Percentiles rank a stretch among this genome's conserved stretches.
Conservation (phyloP, 768 basidiomycete species). For the Pleurotus ostreatus region DNA sequence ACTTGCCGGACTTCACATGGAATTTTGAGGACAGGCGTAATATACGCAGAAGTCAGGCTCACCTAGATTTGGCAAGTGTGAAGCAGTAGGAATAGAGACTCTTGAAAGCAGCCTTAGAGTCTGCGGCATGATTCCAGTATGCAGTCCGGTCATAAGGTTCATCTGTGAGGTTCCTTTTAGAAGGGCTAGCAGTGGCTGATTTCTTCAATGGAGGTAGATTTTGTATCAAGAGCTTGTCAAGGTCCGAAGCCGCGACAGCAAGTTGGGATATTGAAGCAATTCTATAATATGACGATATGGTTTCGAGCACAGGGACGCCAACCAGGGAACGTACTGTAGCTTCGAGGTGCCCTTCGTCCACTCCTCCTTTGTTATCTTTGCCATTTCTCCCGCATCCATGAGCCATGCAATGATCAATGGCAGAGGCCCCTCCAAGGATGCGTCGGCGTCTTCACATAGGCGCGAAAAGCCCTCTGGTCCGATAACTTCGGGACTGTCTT, state of each 20-base stretch:
- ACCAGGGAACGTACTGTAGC: slow-evolving; percentile 8
- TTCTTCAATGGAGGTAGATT: slow-evolving; percentile 40
- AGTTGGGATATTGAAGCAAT: slow-evolving; percentile 42
- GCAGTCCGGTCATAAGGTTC: slow-evolving; percentile 54
- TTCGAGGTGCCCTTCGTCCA: slow-evolving; percentile 56
- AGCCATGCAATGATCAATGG: slow-evolving; percentile 79
- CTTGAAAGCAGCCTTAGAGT: slow-evolving; percentile 50
- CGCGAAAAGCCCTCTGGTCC: slow-evolving; percentile 70
- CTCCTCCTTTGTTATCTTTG: slow-evolving; percentile 61
- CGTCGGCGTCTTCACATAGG: slow-evolving; percentile 65
- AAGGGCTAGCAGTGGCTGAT: slow-evolving; percentile 13
- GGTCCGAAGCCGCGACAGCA: slow-evolving; percentile 47
- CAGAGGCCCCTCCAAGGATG: slow-evolving; percentile 68
- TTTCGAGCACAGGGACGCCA: not conserved
- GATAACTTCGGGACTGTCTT: slow-evolving; percentile 54
- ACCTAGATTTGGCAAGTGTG: slow-evolving; percentile 67
- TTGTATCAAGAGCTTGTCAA: slow-evolving; percentile 60
- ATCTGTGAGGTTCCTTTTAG: slow-evolving; percentile 26
- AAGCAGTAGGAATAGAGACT: slow-evolving; percentile 74
- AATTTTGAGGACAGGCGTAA: too few relatives aligned
- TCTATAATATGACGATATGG: slow-evolving; percentile 23
- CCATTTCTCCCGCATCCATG: slow-evolving; percentile 67
- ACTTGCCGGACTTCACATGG: slow-evolving; percentile 20
- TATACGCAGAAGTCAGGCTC: slow-evolving; percentile 24
- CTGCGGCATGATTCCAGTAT: slow-evolving; percentile 45